phyloP scores from a whole-genome alignment of 1,284 basidiomycete species.

The Phlebopus sp. region DNA sequence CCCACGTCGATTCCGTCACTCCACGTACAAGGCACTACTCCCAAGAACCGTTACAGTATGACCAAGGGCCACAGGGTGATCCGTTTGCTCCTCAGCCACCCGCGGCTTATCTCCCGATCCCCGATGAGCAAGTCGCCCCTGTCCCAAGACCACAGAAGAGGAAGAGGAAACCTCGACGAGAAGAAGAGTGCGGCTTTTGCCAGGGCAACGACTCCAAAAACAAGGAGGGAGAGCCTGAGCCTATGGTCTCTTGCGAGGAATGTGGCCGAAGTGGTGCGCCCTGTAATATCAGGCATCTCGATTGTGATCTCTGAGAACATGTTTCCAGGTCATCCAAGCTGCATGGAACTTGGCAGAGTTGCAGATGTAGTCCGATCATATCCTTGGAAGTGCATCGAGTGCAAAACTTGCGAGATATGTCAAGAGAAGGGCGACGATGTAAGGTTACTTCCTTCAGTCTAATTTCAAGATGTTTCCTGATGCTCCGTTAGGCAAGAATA shows the following conservation, averaged over 20 bases:
- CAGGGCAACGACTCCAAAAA: conserved; percentile 58
- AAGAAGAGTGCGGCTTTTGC: conserved; percentile 68
- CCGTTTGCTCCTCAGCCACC: conserved; percentile 68
- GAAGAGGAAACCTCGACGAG: conserved; percentile 51
- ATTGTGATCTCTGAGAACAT: conserved; percentile 13
- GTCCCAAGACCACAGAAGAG: conserved; percentile 47
- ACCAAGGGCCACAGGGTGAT: conserved; percentile 74
- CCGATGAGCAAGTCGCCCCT: conserved; percentile 29
- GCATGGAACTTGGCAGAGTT: conserved; percentile 56
- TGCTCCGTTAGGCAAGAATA: conserved; percentile 62
- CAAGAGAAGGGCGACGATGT: conserved; percentile 86
- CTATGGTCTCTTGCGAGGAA: conserved; percentile 67
- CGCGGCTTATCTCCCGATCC: conserved; percentile 48
- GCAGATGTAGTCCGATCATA: conserved; percentile 64
- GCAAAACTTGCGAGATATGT: conserved; percentile 93
- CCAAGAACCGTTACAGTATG: conserved; percentile 46
- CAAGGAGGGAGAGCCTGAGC: conserved; percentile 52
- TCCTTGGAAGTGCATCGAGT: conserved; percentile 89
- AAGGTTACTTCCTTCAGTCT: conserved; percentile 36
- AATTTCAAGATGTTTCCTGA: conserved; percentile 9
- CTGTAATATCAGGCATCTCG: conserved; percentile 20
- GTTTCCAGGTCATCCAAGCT: conserved; percentile 71
- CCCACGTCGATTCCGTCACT: conserved; percentile 13
- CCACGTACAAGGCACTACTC: conserved; percentile 32
- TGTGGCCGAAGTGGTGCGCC: conserved; percentile 61